A percentile compares a stretch with the other conserved stretches of the same genome.
Evolutionary conservation across 495 filamentous ascomycete genomes (phyloP).

Genomic region (Annulohypoxylon nitens): DNA sequence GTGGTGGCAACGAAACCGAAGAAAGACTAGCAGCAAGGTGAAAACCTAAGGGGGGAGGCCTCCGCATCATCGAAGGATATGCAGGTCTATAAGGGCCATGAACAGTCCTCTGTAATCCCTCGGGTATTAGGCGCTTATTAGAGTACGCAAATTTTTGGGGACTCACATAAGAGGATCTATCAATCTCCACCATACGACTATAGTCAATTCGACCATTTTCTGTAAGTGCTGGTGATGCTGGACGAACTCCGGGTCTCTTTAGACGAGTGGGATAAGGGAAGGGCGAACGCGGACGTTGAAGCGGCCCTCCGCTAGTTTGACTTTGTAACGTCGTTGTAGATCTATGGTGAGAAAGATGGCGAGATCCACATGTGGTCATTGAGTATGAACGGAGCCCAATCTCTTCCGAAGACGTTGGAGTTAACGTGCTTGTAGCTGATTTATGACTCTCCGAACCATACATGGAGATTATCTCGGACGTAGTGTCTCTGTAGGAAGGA

Average conservation of each 20-base stretch:
- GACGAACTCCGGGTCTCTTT: conserved; percentile 73
- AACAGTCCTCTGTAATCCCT: conserved; percentile 53
- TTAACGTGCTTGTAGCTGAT: conserved; percentile 56
- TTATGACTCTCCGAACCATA: conserved; percentile 61
- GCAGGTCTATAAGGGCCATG: conserved; percentile 59
- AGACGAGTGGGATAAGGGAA: conserved; percentile 74
- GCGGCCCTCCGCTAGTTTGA: conserved; percentile 47
- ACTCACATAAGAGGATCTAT: conserved; percentile 60
- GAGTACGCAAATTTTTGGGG: neutral
- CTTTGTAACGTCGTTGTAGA: conserved; percentile 66
- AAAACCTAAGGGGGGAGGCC: conserved; percentile 48
- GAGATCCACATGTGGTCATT: conserved; percentile 68
- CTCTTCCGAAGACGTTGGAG: conserved; percentile 54
- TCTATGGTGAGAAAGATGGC: conserved; percentile 63
- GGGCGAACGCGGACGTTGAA: conserved; percentile 70
- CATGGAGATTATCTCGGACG: conserved; percentile 63
- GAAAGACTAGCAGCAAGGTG: conserved; percentile 56
- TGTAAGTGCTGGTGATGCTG: conserved; percentile 71
- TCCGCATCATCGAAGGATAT: conserved; percentile 54
- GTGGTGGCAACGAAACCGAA: conserved; percentile 51
- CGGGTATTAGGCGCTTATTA: conserved; percentile 28
- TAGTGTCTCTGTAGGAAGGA: conserved; percentile 59
- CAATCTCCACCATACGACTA: conserved; percentile 64
- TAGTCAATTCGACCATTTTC: conserved; percentile 64
- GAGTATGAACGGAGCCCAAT: conserved; percentile 67